These are phyloP conservation scores for Phaeosphaeria sp. DNA, from an alignment of 2,329 filamentous ascomycete genomes.

Conservation along the genomic window DNA sequence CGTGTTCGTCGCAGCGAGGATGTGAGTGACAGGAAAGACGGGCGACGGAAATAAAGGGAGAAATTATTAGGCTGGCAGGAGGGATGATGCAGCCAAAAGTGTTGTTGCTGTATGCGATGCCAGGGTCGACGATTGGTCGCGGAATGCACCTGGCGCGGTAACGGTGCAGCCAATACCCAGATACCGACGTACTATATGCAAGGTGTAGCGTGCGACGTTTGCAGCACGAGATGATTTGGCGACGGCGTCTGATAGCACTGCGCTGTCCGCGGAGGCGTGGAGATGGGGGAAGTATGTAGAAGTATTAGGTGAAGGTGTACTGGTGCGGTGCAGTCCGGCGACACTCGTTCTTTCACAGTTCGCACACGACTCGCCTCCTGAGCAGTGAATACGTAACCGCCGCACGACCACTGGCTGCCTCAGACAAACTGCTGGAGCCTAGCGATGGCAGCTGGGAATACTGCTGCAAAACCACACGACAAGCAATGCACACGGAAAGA, in stretches of 20 bases:
- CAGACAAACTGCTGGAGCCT: constrained; percentile 9
- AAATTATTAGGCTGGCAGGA: constrained; percentile 35
- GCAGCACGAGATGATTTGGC: constrained; percentile 10
- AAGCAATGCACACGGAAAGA: constrained; percentile 15
- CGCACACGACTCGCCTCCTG: constrained; percentile 38
- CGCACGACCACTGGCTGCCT: constrained; percentile 29
- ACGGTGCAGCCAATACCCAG: constrained; percentile 37
- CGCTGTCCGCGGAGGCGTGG: constrained; percentile 14
- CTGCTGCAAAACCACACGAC: constrained; percentile 24
- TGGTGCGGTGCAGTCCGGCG: constrained; percentile 20
- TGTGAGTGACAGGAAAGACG: constrained; percentile 8
- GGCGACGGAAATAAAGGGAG: constrained; percentile 5
- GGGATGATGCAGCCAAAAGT: constrained; percentile 29
- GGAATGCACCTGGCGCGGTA: constrained; percentile 36
- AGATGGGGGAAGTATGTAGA: background rate
- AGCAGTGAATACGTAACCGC: constrained; percentile 37
- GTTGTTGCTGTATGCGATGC: constrained; percentile 39
- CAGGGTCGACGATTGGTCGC: constrained; percentile 43
- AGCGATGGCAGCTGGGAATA: constrained; percentile 20
- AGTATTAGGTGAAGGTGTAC: constrained; percentile 9
- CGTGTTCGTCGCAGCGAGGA: constrained; percentile 16
- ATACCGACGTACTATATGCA: constrained; percentile 34
- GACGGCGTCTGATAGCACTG: constrained; percentile 16
- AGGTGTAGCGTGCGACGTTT: constrained; percentile 37
- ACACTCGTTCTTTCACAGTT: constrained; percentile 21